Evolutionary conservation across 345 rosid genomes (phyloP), one percentile per base, ranked within the genome.

Genomic region (Hibiscus mutabilis): DNA sequence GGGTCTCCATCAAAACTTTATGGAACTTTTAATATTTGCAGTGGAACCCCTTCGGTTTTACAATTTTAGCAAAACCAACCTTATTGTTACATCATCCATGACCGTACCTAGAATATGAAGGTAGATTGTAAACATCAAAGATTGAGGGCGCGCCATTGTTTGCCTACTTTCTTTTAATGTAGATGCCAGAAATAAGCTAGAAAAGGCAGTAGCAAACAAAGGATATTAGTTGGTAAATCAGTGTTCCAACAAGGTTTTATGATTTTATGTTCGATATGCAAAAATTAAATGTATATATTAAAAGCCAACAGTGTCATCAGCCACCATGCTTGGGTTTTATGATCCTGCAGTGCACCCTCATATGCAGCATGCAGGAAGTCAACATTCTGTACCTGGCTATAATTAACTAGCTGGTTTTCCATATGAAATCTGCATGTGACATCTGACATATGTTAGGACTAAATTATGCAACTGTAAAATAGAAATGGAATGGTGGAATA

Each of bases 81-180:
- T 64, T 15, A 49, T 12, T 18, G 13, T 25, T 66, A 66, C 70
- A 66, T 66, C 70, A 66, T 47, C 19, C 8, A 47, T 46, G 70
- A 25, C 70, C 15, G 8, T 47, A 66, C 57, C 40, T 8, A 16
- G 40, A 47, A 47, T 25, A 66, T 47, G 8, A 66, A 16, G 70
- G 70, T 66, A 21, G 33, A 66, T 47, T 47, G 70, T 66, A 66
- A 66, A 53, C 70, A 47, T 66, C 70, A 66, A 46, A 15, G 56
- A 12, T 7, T 46, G 11, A 1, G 37, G 16, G 31, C 14, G 3
- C 21, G 46, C 66, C 46, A 6, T 33, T 37, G 66, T 2, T 4
- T 35, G 58, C 58, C 58, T 53, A 53, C 18, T 19, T 53, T 53
- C 12, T 61, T 24, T 25, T 66, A 47, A 47, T 47, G 16, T 47